A percentile compares a stretch with the other conserved stretches of the same genome.
Evolutionary conservation across 2,329 filamentous ascomycete species (phyloP).

Genomic region (Apiospora rasikravindrae): DNA sequence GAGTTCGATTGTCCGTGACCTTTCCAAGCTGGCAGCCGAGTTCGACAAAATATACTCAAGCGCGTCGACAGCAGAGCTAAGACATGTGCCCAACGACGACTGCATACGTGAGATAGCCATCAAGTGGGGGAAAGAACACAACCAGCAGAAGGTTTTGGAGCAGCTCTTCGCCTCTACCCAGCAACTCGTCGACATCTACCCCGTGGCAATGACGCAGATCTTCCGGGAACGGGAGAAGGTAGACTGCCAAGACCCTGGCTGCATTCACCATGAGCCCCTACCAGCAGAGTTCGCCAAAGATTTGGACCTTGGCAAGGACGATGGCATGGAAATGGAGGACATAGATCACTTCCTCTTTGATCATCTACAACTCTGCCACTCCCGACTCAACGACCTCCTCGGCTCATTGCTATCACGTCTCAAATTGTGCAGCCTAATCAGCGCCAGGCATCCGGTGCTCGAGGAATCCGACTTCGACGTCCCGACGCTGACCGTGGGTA

Average conservation of each 20-base stretch:
- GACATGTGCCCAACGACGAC: slow-evolving; percentile 35
- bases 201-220: slow-evolving; percentile 33
- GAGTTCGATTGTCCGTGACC: slow-evolving; percentile 30
- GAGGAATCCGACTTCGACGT: slow-evolving; percentile 42
- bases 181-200: slow-evolving; percentile 43
- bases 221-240: slow-evolving; percentile 23
- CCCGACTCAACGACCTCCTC: slow-evolving; percentile 44
- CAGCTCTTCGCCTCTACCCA: slow-evolving; percentile 42
- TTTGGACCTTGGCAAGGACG: slow-evolving; percentile 21
- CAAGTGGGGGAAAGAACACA: slow-evolving; percentile 31
- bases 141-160: slow-evolving; percentile 39
- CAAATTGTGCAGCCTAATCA: slow-evolving; percentile 39
- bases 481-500: slow-evolving; percentile 47
- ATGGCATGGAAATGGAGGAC: slow-evolving; percentile 35
- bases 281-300: slow-evolving; percentile 27
- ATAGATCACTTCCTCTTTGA: slow-evolving; percentile 37
- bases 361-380: slow-evolving; percentile 45
- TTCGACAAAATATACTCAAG: slow-evolving; percentile 34
- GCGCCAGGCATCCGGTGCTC: slow-evolving; percentile 33
- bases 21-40: slow-evolving; percentile 20
- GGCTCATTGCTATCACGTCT: slow-evolving; percentile 40
- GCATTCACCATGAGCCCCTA: slow-evolving; percentile 38
- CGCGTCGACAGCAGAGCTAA: slow-evolving; percentile 27
- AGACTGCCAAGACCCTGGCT: slow-evolving; percentile 39
- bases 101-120: slow-evolving; percentile 32